Conservation (phyloP, 768 basidiomycete species). For the Lentinula sp. region DNA sequence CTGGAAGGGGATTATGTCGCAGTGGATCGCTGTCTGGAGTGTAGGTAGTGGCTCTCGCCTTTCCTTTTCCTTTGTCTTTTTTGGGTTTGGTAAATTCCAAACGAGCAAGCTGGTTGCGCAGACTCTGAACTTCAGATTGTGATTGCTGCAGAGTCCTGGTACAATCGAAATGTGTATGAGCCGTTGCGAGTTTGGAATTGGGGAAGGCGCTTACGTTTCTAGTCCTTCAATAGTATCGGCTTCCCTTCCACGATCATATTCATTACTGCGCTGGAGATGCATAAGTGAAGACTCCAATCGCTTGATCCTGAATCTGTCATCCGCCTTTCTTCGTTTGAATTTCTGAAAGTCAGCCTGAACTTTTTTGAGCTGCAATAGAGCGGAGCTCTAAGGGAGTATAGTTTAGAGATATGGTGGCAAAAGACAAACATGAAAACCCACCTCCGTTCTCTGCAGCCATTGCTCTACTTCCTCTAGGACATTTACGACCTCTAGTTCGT, state of each 20-base stretch:
- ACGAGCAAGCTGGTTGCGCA: slow-evolving; percentile 2
- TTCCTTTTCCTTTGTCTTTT: slow-evolving; percentile 4
- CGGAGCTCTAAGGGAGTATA: background rate
- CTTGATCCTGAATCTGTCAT: slow-evolving; percentile 1
- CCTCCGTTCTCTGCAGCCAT: background rate
- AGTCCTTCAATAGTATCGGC: background rate
- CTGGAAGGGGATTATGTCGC: slow-evolving; percentile 1
- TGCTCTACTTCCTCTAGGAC: slow-evolving; percentile 1
- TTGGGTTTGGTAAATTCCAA: background rate
- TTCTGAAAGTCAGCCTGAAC: background rate
- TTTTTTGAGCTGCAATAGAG: background rate
- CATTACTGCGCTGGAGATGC: background rate
- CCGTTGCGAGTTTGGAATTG: background rate
- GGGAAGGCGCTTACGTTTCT: background rate
- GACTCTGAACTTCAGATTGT: background rate
- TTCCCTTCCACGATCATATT: background rate
- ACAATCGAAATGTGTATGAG: background rate
- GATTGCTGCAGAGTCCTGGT: background rate
- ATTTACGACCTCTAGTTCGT: slow-evolving; percentile 19
- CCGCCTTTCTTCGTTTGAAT: background rate
- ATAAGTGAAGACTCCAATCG: background rate
- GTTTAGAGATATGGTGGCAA: background rate
- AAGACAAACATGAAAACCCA: background rate
- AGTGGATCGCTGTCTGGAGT: background rate
- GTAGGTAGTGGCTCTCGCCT: background rate